phyloP scores from a whole-genome alignment of 1,139 yeast genomes.

The Saccharomyces hybrid region DNA sequence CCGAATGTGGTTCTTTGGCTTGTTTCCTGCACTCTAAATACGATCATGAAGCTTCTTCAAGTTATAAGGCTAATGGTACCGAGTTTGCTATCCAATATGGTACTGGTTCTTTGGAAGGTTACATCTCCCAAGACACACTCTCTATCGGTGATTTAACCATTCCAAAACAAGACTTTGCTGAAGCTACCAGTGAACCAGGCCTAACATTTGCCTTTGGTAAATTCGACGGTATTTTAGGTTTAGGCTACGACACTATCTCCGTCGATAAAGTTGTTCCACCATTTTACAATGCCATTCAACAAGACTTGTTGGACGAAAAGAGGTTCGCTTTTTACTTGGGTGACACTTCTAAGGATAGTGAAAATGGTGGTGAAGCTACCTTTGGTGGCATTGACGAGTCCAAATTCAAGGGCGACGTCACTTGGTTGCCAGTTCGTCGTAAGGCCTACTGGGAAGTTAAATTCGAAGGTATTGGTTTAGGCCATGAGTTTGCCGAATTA shows the following conservation, averaged over 20 bases:
- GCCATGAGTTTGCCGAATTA: slow-evolving; percentile 81
- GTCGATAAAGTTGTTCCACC: slow-evolving; percentile 90
- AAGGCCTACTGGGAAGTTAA: slow-evolving; percentile 99
- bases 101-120: slow-evolving; percentile 87
- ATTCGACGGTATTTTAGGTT: slow-evolving; percentile 93
- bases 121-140: slow-evolving; percentile 75
- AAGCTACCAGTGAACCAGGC: slow-evolving; percentile 95
- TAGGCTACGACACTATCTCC: slow-evolving; percentile 85
- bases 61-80: slow-evolving; percentile 80
- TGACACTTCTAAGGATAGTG: slow-evolving; percentile 52
- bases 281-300: slow-evolving; percentile 74
- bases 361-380: slow-evolving; percentile 82
- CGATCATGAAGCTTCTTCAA: slow-evolving; percentile 69
- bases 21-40: slow-evolving; percentile 89
- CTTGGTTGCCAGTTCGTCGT: slow-evolving; percentile 96
- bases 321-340: slow-evolving; percentile 89
- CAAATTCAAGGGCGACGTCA: slow-evolving; percentile 70
- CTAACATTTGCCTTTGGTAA: slow-evolving; percentile 96
- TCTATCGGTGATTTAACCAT: slow-evolving; percentile 76
- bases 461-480: slow-evolving; percentile 81
- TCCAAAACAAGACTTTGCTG: slow-evolving; percentile 88
- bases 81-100: slow-evolving; percentile 84
- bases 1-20: slow-evolving; percentile 85
- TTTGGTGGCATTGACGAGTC: slow-evolving; percentile 86
- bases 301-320: slow-evolving; percentile 72